These are phyloP conservation scores for Prunus mume DNA, from an alignment of 306 rosid genomes.

Conservation along the genomic window DNA sequence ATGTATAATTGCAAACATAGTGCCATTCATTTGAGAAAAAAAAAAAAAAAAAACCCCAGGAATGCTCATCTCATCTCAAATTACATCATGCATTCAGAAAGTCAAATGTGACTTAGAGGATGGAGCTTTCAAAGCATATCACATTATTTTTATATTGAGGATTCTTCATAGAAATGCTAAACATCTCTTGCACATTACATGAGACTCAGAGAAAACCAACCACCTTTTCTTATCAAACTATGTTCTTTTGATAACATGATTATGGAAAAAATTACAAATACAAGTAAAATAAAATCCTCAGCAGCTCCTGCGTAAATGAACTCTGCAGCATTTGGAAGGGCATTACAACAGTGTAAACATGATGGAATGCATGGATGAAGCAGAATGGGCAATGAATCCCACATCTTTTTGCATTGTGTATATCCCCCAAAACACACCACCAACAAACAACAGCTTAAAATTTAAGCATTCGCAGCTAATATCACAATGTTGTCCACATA, in stretches of 20 bases:
- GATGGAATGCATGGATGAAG: not conserved
- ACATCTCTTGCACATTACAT: not conserved
- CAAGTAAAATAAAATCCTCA: not conserved
- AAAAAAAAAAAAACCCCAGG: not conserved
- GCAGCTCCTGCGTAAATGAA: not conserved
- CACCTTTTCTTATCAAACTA: not conserved
- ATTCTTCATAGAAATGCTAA: not conserved
- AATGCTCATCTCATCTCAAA: not conserved
- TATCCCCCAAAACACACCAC: not conserved
- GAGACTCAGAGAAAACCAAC: not conserved
- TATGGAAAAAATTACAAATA: not conserved
- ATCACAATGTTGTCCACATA: no score
- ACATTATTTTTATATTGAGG: conserved; percentile 1
- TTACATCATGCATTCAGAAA: not conserved
- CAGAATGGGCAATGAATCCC: not conserved
- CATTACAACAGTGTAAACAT: not conserved
- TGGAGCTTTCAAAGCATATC: not conserved
- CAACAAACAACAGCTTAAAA: not conserved
- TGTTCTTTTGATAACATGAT: not conserved
- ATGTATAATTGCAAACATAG: not conserved
- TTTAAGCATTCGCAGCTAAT: no score
- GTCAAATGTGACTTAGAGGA: not conserved
- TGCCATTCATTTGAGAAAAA: not conserved
- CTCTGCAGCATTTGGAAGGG: not conserved
- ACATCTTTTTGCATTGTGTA: not conserved